Evolutionary conservation across 768 basidiomycete genomes (phyloP), one percentile per base, ranked within the genome.

Genomic region (Termitomyces sp.): DNA sequence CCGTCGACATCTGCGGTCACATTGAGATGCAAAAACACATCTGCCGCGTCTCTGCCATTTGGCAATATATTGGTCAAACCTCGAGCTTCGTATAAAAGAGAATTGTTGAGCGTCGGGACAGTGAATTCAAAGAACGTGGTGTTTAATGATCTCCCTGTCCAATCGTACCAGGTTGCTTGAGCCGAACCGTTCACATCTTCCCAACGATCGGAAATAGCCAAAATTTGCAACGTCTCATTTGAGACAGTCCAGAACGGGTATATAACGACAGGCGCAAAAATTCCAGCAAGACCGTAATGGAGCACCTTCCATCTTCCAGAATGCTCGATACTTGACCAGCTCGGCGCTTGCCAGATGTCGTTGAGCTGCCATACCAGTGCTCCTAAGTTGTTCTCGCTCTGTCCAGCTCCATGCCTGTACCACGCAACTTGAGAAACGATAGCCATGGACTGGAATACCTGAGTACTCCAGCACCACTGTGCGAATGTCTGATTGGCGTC

Each of bases 401-500:
- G 72, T 7, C 83, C 83, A 0, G 83, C 80, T n/a, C 83, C 82
- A 34, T 77, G 79, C 36, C 83, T 72, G 68, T 85, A 85, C 73
- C 76, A 85, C 6, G 81, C 76, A 42, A 84, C 76, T 64, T 85
- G 72, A n/a, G 81, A 74, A n/a, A 77, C 72, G 73, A 84, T 83
- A 46, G 79, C 77, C 75, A 84, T 76, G 20, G 78, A 71, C 61
- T 84, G 83, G 77, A 84, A 84, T 20, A 84, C 61, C 61, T 84
- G 83, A 3, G 83, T 84, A 66, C 80, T 82, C 72, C 76, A 85
- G 67, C 80, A 83, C 82, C 82, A 84, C 63, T 84, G 81, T 0
- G 83, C 79, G 65, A 85, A 84, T 0, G 82, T 84, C 62, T 81
- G 77, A 58, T 85, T 83, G 20, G 75, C 56, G 62, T 81, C 72